A percentile compares a stretch with the other conserved stretches of the same genome.
These are phyloP conservation scores for Phytophthora nicotianae DNA, from an alignment of 352 stramenopile species.

Conservation along the genomic window DNA sequence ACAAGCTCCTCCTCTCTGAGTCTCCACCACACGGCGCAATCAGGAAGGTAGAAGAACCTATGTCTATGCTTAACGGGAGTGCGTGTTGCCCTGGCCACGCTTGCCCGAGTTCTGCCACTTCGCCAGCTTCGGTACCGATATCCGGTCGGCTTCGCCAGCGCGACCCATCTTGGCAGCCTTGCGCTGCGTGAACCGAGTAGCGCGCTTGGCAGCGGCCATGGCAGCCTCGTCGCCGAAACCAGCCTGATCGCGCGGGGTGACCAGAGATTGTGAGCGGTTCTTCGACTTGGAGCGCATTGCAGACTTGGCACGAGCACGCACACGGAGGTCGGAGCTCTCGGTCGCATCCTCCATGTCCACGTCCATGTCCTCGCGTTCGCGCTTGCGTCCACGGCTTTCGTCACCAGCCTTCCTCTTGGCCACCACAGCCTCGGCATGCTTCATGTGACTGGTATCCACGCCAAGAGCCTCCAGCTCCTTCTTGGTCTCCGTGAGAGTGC, in stretches of 20 bases:
- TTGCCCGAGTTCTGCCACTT: constrained; percentile 92
- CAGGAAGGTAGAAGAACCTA: constrained; percentile 20
- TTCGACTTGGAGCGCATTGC: constrained; percentile 76
- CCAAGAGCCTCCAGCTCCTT: constrained; percentile 91
- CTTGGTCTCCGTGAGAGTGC: constrained; percentile 84
- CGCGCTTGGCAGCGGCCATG: constrained; percentile 50
- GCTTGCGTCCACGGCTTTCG: constrained; percentile 86
- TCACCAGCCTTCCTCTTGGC: constrained; percentile 71
- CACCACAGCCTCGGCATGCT: constrained; percentile 80
- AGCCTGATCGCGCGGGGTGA: constrained; percentile 71
- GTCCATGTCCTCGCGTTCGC: constrained; percentile 78
- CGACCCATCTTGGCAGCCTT: constrained; percentile 83
- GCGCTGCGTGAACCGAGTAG: constrained; percentile 66
- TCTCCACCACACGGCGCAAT: constrained; percentile 28
- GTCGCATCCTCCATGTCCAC: constrained; percentile 91
- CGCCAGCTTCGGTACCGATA: constrained; percentile 81
- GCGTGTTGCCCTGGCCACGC: constrained; percentile 74
- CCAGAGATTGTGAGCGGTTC: constrained; percentile 81
- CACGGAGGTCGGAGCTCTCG: constrained; percentile 75
- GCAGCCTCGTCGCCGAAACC: constrained; percentile 66
- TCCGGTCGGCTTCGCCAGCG: constrained; percentile 82
- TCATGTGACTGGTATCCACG: constrained; percentile 91
- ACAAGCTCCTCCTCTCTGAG: constrained; percentile 17
- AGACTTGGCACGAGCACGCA: constrained; percentile 77
- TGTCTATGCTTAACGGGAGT: constrained; percentile 71